Conservation (phyloP, 177 flowering plant genomes). For the Vitis hybrid region DNA sequence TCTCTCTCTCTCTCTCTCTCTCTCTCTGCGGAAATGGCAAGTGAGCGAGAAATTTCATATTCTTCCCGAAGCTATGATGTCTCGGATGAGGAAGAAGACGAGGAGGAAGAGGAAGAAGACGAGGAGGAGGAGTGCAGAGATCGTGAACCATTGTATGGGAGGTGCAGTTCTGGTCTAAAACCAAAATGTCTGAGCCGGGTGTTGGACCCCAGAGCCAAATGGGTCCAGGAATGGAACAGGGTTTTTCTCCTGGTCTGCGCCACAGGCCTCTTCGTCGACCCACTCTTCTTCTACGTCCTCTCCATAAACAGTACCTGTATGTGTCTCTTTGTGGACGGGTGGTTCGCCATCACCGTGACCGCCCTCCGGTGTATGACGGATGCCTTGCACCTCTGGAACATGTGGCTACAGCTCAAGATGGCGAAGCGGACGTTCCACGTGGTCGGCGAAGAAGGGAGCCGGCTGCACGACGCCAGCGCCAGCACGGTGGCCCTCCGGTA, state of each 20-base stretch:
- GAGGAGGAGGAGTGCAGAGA: background rate
- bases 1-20: background rate
- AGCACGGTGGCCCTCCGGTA: constrained; percentile 33
- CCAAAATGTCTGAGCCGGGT: constrained; percentile 29
- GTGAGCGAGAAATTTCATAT: constrained; percentile 22
- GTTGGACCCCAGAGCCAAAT: constrained; percentile 55
- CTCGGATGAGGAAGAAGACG: constrained; percentile 15
- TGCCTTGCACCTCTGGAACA: constrained; percentile 77
- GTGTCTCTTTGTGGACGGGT: constrained; percentile 92
- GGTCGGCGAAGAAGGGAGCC: constrained; percentile 11
- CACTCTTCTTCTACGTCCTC: constrained; percentile 86
- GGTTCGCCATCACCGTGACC: constrained; percentile 88
- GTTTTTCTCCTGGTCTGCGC: constrained; percentile 76
- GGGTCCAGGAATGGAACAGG: constrained; percentile 87
- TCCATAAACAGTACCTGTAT: constrained; percentile 72
- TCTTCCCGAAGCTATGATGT: constrained; percentile 9
- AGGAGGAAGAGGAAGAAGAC: constrained; percentile 20
- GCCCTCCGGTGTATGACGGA: constrained; percentile 87
- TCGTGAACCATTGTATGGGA: constrained; percentile 3
- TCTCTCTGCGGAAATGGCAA: constrained; percentile 21
- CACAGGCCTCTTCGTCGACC: constrained; percentile 78
- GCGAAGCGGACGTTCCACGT: constrained; percentile 20
- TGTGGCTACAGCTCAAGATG: constrained; percentile 79
- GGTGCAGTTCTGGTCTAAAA: constrained; percentile 3
- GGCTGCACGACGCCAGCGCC: constrained; percentile 5